Conservation (phyloP, 176 grass and related monocot genomes). For the Leersia perrieri region DNA sequence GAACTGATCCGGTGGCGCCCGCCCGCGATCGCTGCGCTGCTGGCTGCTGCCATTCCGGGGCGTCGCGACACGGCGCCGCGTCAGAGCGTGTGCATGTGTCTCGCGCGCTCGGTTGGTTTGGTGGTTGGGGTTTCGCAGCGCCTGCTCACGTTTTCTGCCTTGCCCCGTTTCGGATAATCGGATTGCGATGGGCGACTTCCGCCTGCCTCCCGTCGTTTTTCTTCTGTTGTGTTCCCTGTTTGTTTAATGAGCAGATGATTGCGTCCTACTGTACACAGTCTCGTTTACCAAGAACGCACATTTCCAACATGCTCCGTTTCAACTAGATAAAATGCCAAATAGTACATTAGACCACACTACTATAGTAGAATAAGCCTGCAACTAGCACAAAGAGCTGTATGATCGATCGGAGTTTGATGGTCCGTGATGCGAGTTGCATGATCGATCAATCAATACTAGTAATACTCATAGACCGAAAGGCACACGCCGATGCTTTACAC, state of each 20-base stretch:
- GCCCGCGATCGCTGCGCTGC: background rate
- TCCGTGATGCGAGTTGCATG: background rate
- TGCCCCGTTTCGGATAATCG: background rate
- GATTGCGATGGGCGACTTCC: background rate
- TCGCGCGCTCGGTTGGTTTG: background rate
- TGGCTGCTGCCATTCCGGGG: slow-evolving; percentile 6
- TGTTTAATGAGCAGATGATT: background rate
- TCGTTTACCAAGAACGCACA: background rate
- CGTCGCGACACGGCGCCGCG: slow-evolving; percentile 2
- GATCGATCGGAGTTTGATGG: background rate
- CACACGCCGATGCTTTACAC: background rate
- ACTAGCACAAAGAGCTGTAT: background rate
- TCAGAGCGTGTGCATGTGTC: background rate
- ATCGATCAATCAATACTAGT: background rate
- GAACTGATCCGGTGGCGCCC: background rate
- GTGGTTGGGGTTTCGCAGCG: background rate
- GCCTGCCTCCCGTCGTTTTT: background rate
- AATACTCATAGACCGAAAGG: too few species aligned
- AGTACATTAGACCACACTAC: too few species aligned
- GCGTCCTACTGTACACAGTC: background rate
- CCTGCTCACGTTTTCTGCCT: background rate
- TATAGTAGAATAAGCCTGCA: too few species aligned
- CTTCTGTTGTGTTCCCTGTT: background rate
- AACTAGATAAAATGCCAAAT: too few species aligned
- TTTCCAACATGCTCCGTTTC: too few species aligned